Evolutionary conservation across 257 asterid species (phyloP), one percentile per base, ranked within the genome.

Genomic region (Thymus quinquecostatus): DNA sequence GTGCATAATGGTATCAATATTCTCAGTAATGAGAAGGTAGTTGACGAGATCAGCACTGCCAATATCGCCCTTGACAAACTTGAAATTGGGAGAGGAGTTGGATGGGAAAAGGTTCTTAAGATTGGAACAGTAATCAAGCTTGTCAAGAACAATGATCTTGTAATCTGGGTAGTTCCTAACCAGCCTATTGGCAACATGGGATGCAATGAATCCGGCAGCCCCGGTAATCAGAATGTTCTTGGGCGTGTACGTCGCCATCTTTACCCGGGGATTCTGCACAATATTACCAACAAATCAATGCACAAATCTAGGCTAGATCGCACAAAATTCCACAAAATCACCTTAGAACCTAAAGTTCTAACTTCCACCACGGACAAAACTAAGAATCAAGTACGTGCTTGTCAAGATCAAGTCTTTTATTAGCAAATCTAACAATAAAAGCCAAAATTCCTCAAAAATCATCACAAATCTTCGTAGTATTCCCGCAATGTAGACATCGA

Each of bases 131-230:
- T 88, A 88, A 66, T 88, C 95, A 21, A 88, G 95, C 36, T 88
- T 88, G 86, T 88, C 95, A 10, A 88, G 89, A 71, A 86, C 91
- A 5, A 88, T 85, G 11, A 88, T 81, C 72, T 86, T 88, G 82
- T 88, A 88, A 2, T 82, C 81, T 0, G 95, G 95, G 75, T 86
- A 81, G 82, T 74, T 86, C 3, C 91, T 73, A 64, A 86, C 77
- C 5, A 88, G 91, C 80, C 88, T 80, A 72, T 88, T 88, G 8
- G 95, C 91, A 13, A 88, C 95, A 81, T 88, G 95, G 21, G 86
- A 86, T 1, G 95, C 95, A 36, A 88, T 86, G 78, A 88, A 88
- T 43, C 95, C 95, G 1, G 95, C 95, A 45, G 95, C 95, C 53
- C 95, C 95, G 9, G 95, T 88, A 56, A 88, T 86, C 58, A 88